phyloP scores from a whole-genome alignment of 2,329 filamentous ascomycete genomes.

The Paracamarosporium sp. region DNA sequence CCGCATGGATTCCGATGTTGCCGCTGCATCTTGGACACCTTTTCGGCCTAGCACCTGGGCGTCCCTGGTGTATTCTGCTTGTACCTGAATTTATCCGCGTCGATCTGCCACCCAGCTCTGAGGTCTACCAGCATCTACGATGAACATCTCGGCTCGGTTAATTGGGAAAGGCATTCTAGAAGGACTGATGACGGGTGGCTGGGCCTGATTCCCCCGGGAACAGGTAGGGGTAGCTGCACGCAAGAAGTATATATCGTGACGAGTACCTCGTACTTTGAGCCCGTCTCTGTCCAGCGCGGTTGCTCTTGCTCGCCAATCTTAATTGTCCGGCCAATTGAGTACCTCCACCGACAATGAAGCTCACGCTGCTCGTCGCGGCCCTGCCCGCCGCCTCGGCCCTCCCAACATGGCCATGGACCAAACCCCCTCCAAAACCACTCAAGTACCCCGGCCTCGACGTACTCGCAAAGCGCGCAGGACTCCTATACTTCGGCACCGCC shows the following conservation, averaged over 20 bases:
- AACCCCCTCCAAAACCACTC: conserved; percentile 18
- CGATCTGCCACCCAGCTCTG: conserved; percentile 19
- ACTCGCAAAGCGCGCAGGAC: conserved; percentile 62
- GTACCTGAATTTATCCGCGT: conserved; percentile 27
- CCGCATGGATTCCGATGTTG: neutral
- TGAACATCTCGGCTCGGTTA: conserved; percentile 24
- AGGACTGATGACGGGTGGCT: conserved; percentile 14
- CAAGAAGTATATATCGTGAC: neutral
- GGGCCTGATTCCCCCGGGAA: conserved; percentile 4
- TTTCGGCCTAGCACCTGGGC: neutral
- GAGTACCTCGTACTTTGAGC: neutral
- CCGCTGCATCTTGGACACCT: neutral
- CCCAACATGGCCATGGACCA: conserved; percentile 20
- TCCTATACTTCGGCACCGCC: conserved; percentile 64
- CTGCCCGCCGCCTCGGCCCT: conserved; percentile 26
- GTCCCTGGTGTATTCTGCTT: conserved; percentile 6
- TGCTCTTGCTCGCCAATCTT: neutral
- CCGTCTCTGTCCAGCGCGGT: neutral
- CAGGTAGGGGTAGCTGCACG: conserved; percentile 1
- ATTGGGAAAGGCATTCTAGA: conserved; percentile 14
- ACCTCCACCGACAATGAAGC: conserved; percentile 30
- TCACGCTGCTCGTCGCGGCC: conserved; percentile 21
- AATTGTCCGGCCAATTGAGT: neutral
- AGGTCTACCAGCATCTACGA: conserved; percentile 13
- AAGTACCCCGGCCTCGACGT: conserved; percentile 53